Percentiles rank a stretch among this genome's conserved stretches.
phyloP scores from a whole-genome alignment of 306 rosid genomes.

The Quercus dentata region DNA sequence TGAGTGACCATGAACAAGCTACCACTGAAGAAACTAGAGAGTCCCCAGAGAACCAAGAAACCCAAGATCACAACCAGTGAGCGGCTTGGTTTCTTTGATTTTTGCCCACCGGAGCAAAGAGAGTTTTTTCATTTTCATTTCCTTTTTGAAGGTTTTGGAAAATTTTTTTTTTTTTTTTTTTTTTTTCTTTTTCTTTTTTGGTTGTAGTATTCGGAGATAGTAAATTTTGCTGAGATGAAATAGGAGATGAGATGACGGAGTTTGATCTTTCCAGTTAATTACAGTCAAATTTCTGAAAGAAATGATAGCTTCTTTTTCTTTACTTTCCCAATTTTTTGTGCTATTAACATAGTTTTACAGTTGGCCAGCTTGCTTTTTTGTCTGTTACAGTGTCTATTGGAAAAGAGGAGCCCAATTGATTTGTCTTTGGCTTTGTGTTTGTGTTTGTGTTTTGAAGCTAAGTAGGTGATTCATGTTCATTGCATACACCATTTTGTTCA shows the following conservation, averaged over 20 bases:
- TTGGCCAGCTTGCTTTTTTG: background rate
- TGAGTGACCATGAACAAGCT: background rate
- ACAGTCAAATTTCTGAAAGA: background rate
- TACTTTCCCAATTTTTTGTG: background rate
- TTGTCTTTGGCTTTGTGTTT: background rate
- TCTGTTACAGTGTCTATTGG: background rate
- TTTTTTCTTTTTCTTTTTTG: background rate
- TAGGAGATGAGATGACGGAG: background rate
- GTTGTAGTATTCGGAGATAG: background rate
- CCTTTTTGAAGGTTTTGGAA: background rate
- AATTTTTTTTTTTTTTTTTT: background rate
- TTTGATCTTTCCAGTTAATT: background rate
- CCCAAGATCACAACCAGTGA: slow-evolving; percentile 25
- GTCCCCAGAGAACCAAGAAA: background rate
- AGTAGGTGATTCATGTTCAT: background rate
- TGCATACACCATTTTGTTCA: background rate
- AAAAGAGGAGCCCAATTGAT: background rate
- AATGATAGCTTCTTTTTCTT: background rate
- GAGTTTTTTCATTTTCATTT: background rate
- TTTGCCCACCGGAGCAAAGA: background rate
- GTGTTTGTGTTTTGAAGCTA: background rate
- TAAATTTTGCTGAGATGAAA: background rate
- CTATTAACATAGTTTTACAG: background rate
- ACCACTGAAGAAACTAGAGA: slow-evolving; percentile 9
- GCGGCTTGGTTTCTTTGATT: background rate